A percentile compares a stretch with the other conserved stretches of the same genome.
phyloP scores from a whole-genome alignment of 169 alveolate genomes.

The Eimeria falciformis region DNA sequence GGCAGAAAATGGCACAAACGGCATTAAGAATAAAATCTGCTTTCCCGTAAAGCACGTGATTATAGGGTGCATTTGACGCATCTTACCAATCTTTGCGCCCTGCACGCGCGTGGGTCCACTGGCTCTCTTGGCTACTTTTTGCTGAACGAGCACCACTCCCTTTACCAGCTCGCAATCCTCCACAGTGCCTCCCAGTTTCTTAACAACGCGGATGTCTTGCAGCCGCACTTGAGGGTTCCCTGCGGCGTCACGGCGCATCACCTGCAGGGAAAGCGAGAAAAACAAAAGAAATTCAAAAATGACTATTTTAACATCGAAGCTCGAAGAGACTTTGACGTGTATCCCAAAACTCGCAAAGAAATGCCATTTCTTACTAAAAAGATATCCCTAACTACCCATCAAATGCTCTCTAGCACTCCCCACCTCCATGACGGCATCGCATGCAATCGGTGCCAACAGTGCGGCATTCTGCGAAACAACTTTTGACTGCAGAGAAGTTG shows the following conservation, averaged over 20 bases:
- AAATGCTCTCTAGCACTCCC: background rate
- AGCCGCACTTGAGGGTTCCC: slow-evolving; percentile 85
- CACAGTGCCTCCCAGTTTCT: slow-evolving; percentile 98
- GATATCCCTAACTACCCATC: background rate
- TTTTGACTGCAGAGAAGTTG: slow-evolving; percentile 98
- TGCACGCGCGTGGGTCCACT: slow-evolving; percentile 96
- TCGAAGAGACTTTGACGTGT: too few species aligned
- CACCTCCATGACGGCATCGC: slow-evolving; percentile 96
- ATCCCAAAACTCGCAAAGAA: too few species aligned
- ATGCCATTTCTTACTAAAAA: background rate
- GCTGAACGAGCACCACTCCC: slow-evolving; percentile 97
- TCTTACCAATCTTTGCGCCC: slow-evolving; percentile 95
- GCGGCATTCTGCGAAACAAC: slow-evolving; percentile 97
- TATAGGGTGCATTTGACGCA: background rate
- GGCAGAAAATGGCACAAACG: too few species aligned
- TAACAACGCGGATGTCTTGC: slow-evolving; percentile 87
- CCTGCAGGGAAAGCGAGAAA: slow-evolving; percentile 4
- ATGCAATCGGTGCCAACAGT: slow-evolving; percentile 99
- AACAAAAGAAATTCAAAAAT: background rate
- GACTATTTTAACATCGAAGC: background rate
- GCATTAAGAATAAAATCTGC: too few species aligned
- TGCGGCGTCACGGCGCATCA: slow-evolving; percentile 13
- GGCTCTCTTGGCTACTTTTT: slow-evolving; percentile 96
- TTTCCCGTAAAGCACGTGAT: too few species aligned
- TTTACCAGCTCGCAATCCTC: slow-evolving; percentile 99